Conservation (phyloP, 2,329 filamentous ascomycete genomes). For the Claviceps fusiformis region DNA sequence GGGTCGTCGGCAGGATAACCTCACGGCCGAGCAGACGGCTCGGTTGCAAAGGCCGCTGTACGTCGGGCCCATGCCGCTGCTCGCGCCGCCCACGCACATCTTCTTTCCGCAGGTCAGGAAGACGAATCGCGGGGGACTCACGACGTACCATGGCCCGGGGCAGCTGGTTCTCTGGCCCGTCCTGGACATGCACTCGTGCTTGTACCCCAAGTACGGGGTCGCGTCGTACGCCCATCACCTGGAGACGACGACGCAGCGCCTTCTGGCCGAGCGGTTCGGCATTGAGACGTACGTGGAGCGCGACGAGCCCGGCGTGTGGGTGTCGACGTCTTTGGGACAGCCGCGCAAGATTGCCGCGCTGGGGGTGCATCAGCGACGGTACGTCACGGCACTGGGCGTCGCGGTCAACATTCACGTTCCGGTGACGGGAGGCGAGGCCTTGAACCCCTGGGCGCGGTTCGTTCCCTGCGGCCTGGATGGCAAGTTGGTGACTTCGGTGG, state of each 20-base stretch:
- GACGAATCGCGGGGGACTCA: constrained; percentile 74
- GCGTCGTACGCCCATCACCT: constrained; percentile 66
- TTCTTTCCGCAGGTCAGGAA: constrained; percentile 48
- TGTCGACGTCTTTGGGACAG: constrained; percentile 19
- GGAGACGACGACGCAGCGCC: constrained; percentile 59
- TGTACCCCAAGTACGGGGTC: constrained; percentile 49
- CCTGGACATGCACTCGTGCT: constrained; percentile 54
- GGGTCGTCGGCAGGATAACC: constrained; percentile 59
- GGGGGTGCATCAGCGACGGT: constrained; percentile 77
- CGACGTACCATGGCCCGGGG: constrained; percentile 89
- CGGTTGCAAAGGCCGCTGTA: constrained; percentile 29
- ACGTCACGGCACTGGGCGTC: constrained; percentile 74
- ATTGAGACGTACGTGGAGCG: constrained; percentile 46
- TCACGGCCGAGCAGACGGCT: constrained; percentile 31
- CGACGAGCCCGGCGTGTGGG: constrained; percentile 81
- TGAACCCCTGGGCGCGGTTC: constrained; percentile 54
- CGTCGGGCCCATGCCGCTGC: constrained; percentile 10
- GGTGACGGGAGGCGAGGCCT: constrained; percentile 20
- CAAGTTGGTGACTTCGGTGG: constrained; percentile 64
- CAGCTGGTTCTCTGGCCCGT: constrained; percentile 90
- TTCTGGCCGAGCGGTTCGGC: constrained; percentile 42
- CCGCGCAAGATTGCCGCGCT: constrained; percentile 72
- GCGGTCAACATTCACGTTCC: constrained; percentile 65
- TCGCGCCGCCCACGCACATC: constrained; percentile 9
- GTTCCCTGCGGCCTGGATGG: constrained; percentile 81